phyloP scores from a whole-genome alignment of 371 early-diverging fungal species.

The Syncephalastrum contaminatum region DNA sequence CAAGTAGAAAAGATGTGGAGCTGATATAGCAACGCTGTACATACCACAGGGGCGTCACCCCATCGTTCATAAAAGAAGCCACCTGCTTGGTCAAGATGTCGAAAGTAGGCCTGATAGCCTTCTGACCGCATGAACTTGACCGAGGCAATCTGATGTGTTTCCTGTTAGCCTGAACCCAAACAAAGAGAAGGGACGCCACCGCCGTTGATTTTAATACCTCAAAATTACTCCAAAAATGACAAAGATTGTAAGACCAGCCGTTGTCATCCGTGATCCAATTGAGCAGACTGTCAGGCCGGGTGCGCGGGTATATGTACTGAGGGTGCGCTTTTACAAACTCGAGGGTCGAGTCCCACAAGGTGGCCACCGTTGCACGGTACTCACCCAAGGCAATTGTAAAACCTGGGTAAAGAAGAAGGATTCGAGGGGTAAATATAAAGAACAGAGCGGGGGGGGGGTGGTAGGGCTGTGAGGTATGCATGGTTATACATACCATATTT shows the following conservation, averaged over 20 bases:
- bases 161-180: slow-evolving; percentile 4
- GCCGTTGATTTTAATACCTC: slow-evolving; percentile 10
- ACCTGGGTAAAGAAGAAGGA: slow-evolving; percentile 13
- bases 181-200: background rate
- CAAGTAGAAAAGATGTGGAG: too few relatives aligned
- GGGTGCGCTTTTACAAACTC: slow-evolving; percentile 57
- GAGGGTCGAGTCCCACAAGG: slow-evolving; percentile 74
- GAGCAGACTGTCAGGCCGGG: slow-evolving; percentile 38
- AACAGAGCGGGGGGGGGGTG: background rate
- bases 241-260: slow-evolving; percentile 54
- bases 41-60: slow-evolving; percentile 94
- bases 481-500: slow-evolving; percentile 63
- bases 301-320: slow-evolving; percentile 44
- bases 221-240: slow-evolving; percentile 72
- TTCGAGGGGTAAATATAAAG: background rate
- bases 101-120: slow-evolving; percentile 74
- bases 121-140: slow-evolving; percentile 74
- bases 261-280: slow-evolving; percentile 33
- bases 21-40: too few relatives aligned
- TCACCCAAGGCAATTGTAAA: slow-evolving; percentile 82
- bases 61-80: slow-evolving; percentile 96
- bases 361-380: slow-evolving; percentile 77
- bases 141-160: slow-evolving; percentile 47
- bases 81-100: slow-evolving; percentile 79
- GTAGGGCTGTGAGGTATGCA: background rate